These are phyloP conservation scores for Monilinia polystroma DNA, from an alignment of 2,329 filamentous ascomycete genomes.

Conservation along the genomic window DNA sequence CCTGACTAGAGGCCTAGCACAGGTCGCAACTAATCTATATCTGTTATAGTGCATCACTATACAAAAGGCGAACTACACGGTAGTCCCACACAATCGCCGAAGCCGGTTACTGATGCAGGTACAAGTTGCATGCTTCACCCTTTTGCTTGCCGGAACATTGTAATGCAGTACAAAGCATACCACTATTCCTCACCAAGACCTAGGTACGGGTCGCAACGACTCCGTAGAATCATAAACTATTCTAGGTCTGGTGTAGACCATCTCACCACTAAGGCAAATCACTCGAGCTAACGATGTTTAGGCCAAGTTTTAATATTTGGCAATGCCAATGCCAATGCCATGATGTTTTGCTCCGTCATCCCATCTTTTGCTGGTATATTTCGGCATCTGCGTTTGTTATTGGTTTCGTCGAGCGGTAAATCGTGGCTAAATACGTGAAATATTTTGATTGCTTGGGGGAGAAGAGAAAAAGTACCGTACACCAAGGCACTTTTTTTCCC, in stretches of 20 bases:
- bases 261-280: constrained; percentile 5
- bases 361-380: constrained; percentile 14
- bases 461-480: neutral
- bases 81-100: constrained; percentile 14
- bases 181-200: neutral
- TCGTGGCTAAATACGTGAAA: constrained; percentile 14
- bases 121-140: constrained; percentile 21
- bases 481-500: neutral
- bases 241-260: constrained; percentile 1
- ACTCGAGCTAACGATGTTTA: neutral
- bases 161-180: constrained; percentile 3
- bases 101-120: constrained; percentile 12
- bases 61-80: constrained; percentile 19
- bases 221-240: constrained; percentile 4
- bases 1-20: constrained; percentile 13
- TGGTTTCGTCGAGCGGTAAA: constrained; percentile 18
- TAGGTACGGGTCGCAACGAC: constrained; percentile 14
- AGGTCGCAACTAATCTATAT: neutral
- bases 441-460: neutral
- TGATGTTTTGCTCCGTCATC: constrained; percentile 1
- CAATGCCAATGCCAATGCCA: neutral
- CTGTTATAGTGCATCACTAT: constrained; percentile 14
- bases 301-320: neutral
- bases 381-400: constrained; percentile 16
- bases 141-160: constrained; percentile 19